Conservation (phyloP, 2,329 filamentous ascomycete species). For the Erysiphe neolycopersici region DNA sequence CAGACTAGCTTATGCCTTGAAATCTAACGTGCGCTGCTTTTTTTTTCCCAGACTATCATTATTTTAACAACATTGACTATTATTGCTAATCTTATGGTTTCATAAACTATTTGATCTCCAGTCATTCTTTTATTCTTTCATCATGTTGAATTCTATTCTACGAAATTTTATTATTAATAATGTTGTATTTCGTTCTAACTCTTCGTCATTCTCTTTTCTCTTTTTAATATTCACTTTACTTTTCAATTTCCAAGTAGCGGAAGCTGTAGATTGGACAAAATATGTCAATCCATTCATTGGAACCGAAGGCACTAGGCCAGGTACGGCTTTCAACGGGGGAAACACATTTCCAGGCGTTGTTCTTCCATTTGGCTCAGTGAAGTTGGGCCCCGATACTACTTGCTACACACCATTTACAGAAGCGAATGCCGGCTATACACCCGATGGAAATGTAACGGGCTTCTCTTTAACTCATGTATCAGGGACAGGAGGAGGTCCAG, state of each 20-base stretch:
- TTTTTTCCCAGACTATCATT: no score
- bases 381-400: slow-evolving; percentile 5
- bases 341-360: slow-evolving; percentile 6
- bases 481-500: slow-evolving; percentile 1
- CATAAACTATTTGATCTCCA: no score
- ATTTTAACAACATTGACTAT: no score
- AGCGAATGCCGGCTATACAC: slow-evolving; percentile 22
- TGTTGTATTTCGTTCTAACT: no score
- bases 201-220: no score
- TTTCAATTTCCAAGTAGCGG: neutral
- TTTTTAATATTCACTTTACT: neutral
- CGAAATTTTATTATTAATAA: no score
- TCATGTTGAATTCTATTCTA: no score
- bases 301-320: slow-evolving; percentile 1
- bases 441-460: slow-evolving; percentile 1
- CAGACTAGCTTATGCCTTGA: no score
- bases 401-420: slow-evolving; percentile 2
- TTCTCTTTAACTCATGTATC: slow-evolving; percentile 2
- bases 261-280: slow-evolving; percentile 1
- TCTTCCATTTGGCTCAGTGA: slow-evolving; percentile 6
- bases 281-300: slow-evolving; percentile 1
- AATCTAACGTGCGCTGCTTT: no score
- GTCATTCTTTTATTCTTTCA: no score
- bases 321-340: slow-evolving; percentile 4
- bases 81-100: no score